These are phyloP conservation scores for Xylaria curta DNA, from an alignment of 495 filamentous ascomycete genomes.

Conservation along the genomic window DNA sequence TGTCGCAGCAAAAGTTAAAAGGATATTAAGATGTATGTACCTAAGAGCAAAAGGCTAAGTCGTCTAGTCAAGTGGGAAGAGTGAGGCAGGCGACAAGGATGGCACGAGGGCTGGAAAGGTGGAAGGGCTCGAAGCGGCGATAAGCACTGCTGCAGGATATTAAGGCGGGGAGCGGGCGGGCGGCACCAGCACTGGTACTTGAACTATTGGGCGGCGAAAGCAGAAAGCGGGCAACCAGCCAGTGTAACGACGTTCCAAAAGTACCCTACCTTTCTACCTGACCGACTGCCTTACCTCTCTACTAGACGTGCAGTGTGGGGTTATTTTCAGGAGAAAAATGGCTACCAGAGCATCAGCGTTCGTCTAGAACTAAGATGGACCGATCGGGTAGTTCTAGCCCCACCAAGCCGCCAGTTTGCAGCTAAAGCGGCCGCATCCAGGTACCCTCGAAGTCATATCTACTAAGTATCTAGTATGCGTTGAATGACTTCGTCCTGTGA, in stretches of 20 bases:
- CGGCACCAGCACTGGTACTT: background rate
- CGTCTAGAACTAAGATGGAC: background rate
- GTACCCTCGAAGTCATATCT: background rate
- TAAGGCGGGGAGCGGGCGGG: slow-evolving; percentile 16
- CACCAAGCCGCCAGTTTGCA: background rate
- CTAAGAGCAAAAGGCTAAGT: background rate
- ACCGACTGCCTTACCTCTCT: background rate
- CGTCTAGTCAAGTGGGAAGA: background rate
- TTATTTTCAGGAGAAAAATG: slow-evolving; percentile 2
- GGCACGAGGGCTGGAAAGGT: slow-evolving; percentile 16
- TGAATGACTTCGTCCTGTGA: background rate
- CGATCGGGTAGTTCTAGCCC: background rate
- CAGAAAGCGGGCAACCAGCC: background rate
- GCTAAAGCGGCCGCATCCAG: background rate
- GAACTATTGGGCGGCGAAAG: background rate
- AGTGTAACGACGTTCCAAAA: background rate
- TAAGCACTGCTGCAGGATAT: slow-evolving; percentile 10
- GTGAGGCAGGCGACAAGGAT: slow-evolving; percentile 20
- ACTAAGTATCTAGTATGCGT: background rate
- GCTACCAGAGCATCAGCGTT: background rate
- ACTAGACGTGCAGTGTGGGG: background rate
- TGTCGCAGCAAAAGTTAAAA: background rate
- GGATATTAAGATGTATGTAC: background rate
- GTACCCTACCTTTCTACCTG: background rate
- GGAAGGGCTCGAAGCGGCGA: slow-evolving; percentile 26